Percentiles rank a stretch among this genome's conserved stretches.
Evolutionary conservation across 768 basidiomycete species (phyloP).

Genomic region (Kwoniella sp.): DNA sequence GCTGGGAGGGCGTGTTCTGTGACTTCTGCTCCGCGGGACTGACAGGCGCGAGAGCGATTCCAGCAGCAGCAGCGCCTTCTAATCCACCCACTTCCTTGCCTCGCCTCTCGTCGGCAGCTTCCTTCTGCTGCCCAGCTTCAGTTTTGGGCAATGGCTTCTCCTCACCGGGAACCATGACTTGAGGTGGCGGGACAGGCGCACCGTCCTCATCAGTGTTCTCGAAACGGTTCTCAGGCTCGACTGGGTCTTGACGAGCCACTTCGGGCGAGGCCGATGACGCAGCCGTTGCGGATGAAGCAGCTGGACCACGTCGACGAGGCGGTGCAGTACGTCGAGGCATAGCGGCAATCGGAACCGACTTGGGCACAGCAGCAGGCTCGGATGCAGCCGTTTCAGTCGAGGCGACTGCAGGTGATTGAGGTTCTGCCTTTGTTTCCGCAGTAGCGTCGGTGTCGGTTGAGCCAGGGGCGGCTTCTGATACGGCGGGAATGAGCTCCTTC

Average conservation of each 20-base stretch:
- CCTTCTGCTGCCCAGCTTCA: constrained; percentile 34
- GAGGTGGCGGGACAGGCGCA: constrained; percentile 37
- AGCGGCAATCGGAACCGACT: constrained; percentile 71
- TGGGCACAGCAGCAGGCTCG: constrained; percentile 28
- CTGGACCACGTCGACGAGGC: constrained; percentile 59
- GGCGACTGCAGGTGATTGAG: constrained; percentile 7
- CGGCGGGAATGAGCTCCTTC: background rate
- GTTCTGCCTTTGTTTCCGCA: background rate
- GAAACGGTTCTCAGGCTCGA: constrained; percentile 30
- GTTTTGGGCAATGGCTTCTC: constrained; percentile 49
- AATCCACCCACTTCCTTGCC: constrained; percentile 44
- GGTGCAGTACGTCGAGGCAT: constrained; percentile 74
- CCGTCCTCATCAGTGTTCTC: constrained; percentile 62
- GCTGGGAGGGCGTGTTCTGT: constrained; percentile 5
- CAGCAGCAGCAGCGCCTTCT: constrained; percentile 51
- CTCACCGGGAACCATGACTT: constrained; percentile 45
- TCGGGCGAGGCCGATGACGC: constrained; percentile 4
- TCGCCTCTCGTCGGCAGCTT: constrained; percentile 36
- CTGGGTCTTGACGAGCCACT: constrained; percentile 4
- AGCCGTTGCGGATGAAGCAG: constrained; percentile 14
- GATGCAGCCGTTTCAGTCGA: background rate
- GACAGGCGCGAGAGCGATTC: constrained; percentile 51
- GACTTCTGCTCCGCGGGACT: constrained; percentile 11
- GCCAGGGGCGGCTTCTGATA: background rate
- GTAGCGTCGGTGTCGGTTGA: too few species aligned